Base-by-base conservation (phyloP, 768 basidiomycete genomes). In the Holtermannia corniformis region DNA sequence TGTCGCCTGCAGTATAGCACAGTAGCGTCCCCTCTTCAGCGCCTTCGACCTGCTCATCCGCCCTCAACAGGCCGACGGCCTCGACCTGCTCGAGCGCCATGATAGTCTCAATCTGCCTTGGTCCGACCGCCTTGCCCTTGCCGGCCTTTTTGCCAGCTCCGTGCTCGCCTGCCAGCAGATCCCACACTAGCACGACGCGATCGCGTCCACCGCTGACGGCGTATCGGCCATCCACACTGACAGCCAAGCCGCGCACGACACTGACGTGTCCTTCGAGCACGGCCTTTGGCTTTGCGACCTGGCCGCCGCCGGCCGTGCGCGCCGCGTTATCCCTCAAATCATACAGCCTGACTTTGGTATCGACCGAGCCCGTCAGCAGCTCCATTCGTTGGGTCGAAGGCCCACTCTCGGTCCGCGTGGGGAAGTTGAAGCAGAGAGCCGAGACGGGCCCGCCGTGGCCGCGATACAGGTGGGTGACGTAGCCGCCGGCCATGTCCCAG, bases 371-470 rank as follows among this genome's bases (percentile, higher is more conserved):
- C 0, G 92, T 92, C 51, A 92, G 78, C 40, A 97, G 79, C 59
- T 83, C 82, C 79, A 92, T 85, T 47, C 77, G 78, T 23, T 56
- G 49, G 16, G 49, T 41, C 26, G 62, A 64, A 5, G 59, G 59
- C 11, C 55, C 58, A 23, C 45, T 20, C 4, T 27, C 44, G 22
- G n/a, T 40, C 61, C 70, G 24, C 78, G 73, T 27, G 74, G 83
- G 83, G 61, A 84, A 87, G 70, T 84, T 85, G 74, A 92, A 99
- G 22, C 79, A 75, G 55, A 97, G 75, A 14, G 93, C 91, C 60
- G 86, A 87, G 68, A 99, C 84, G 55, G 95, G 87, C n/a, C 95
- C 95, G 3, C 92, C 95, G 67, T 97, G 95, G 1, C 92, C 93
- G 64, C 86, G 86, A 78, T 93, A 90, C 12, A 91, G 79, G 71